Evolutionary conservation across 768 basidiomycete species (phyloP), one percentile per base, ranked within the genome.

Genomic region (Rhodosporidiobolus odoratus): DNA sequence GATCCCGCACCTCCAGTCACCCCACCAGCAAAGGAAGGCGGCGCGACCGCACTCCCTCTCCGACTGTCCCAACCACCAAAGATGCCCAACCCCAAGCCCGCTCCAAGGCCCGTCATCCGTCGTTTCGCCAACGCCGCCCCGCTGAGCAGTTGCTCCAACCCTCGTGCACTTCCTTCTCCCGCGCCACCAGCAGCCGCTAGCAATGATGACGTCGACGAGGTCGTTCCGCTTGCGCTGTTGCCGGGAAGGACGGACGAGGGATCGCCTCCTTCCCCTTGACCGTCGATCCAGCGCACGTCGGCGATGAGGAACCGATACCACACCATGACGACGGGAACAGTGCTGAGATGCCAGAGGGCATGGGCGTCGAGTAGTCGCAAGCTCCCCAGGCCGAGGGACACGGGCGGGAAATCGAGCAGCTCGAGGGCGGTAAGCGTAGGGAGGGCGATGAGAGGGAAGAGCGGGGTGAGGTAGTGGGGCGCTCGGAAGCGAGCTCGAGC

Each of bases 321-420:
- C 56, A 85, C 82, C 57, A 84, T 77, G 6, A 87, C 85, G 40
- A 98, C 85, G 0, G 88, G 88, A 1, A 85, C 88, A 0, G 95
- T 99, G 6, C 86, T 84, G 13, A 89, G 82, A 79, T 99, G 95
- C 96, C 95, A 98, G 23, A 98, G 80, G 4, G 92, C 84, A 79
- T 97, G 96, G 0, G 94, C 92, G 77, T 98, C 95, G 27, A 97
- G 82, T 12, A 86, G 79, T 41, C 92, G 79, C n/a, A 78, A 77
- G 79, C 87, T 83, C 0, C 92, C 27, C 27, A 48, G 45, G 3
- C 58, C 67, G 43, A 43, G 38, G 27, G 10, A 8, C 27, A 53
- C 12, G 0, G 75, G 90, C 0, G 92, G 86, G 76, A 98, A 98
- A 78, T 99, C 95, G 72, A 95, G 86, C 5, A 99, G 78, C 77